Evolutionary conservation across 1,284 basidiomycete genomes (phyloP), one percentile per base, ranked within the genome.

Genomic region (Cutaneotrichosporon arboriforme): DNA sequence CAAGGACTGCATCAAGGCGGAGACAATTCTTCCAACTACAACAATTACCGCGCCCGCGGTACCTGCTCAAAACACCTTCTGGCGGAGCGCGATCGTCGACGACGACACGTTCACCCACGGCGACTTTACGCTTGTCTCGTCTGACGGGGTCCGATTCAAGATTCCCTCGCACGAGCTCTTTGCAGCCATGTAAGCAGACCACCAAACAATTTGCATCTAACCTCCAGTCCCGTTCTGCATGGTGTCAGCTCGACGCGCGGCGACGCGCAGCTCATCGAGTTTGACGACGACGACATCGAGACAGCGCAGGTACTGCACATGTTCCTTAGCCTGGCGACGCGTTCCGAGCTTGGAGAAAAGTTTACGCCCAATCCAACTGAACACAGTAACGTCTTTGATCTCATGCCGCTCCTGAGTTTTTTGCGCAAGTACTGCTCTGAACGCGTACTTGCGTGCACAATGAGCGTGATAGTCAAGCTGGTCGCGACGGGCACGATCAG

Each of bases 61-160:
- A 4, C 38, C 38, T 17, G 38, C 17, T n/a, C 36, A 38, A 38
- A 20, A 17, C 9, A 18, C 38, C n/a, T 39, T 5, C 36, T 12
- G 7, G 17, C 3, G 18, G 17, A 40, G 18, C 38, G 17, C n/a
- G n/a, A n/a, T n/a, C n/a, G 14, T 7, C n/a, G 21, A 20, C 33
- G 43, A 45, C 43, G 5, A 8, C 8, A 45, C 43, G 10, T 45
- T 33, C 13, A 45, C 43, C 17, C 21, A 31, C 5, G 52, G 52
- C 23, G 46, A 49, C 33, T 54, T 49, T 36, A 49, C 47, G 17
- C 47, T 54, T 26, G 26, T 54, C 41, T 54, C 52, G 15, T 45
- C 42, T 8, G 52, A 54, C 46, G n/a, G 23, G 1, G 42, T 46
- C 3, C 4, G 8, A 4, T 54, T 54, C 43, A 40, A 37, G 17